A percentile compares a stretch with the other conserved stretches of the same genome.
These are phyloP conservation scores for Backusella parvicylindrica DNA, from an alignment of 192 early-diverging fungal genomes.

Conservation along the genomic window DNA sequence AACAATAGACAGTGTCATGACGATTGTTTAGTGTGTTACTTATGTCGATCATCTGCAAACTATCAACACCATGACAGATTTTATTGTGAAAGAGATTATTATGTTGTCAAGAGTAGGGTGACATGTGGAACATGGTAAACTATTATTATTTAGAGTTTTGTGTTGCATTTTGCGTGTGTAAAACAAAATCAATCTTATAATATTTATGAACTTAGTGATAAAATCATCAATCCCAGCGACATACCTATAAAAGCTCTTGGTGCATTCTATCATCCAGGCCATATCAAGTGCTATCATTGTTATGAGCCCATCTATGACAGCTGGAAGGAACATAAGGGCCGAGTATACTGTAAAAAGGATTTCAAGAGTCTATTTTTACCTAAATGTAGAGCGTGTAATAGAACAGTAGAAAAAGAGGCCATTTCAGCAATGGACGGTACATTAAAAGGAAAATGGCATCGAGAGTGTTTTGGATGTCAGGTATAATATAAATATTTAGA, in stretches of 20 bases:
- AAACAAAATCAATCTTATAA: not conserved
- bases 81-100: constrained; percentile 63
- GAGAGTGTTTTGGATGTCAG: constrained; percentile 68
- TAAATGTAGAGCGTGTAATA: constrained; percentile 60
- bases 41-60: constrained; percentile 41
- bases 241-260: constrained; percentile 59
- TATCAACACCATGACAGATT: constrained; percentile 52
- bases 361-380: constrained; percentile 62
- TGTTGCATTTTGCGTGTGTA: no score
- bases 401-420: constrained; percentile 66
- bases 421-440: constrained; percentile 68
- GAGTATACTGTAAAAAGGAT: constrained; percentile 67
- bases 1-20: constrained; percentile 32
- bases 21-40: constrained; percentile 52
- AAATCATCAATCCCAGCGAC: constrained; percentile 17
- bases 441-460: constrained; percentile 68
- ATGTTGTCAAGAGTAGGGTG: constrained; percentile 32
- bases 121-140: constrained; percentile 54
- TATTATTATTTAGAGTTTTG: not conserved
- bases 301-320: constrained; percentile 55
- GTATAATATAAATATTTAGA: constrained; percentile 21
- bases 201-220: constrained; percentile 19
- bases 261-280: constrained; percentile 59
- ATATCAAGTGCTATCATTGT: constrained; percentile 66
- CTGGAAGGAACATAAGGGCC: constrained; percentile 46